Conservation (phyloP, 164 flowering plant species). For the Tinospora cordifolia region DNA sequence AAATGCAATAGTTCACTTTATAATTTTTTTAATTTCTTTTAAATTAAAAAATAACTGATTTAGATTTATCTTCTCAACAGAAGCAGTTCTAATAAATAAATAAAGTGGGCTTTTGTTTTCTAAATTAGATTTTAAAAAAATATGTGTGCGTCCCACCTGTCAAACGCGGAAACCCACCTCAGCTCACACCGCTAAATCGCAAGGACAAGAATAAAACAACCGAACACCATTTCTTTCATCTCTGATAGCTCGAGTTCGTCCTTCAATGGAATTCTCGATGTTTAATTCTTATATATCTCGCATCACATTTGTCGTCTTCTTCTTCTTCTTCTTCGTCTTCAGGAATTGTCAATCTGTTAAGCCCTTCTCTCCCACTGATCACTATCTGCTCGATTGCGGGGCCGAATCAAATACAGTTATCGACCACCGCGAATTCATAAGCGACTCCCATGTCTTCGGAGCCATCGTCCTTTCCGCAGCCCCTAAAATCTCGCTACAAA, state of each 20-base stretch:
- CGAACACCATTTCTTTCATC: not conserved
- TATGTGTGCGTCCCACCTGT: too few species aligned
- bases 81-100: too few species aligned
- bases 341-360: slow-evolving; percentile 5
- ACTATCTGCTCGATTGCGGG: slow-evolving; percentile 56
- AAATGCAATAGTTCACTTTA: too few species aligned
- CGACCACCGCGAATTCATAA: slow-evolving; percentile 42
- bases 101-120: too few species aligned
- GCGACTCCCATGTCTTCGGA: slow-evolving; percentile 32
- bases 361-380: slow-evolving; percentile 50
- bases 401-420: slow-evolving; percentile 20
- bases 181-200: not conserved
- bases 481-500: slow-evolving; percentile 21
- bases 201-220: not conserved
- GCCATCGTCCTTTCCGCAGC: slow-evolving; percentile 19
- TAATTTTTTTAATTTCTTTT: too few species aligned
- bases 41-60: too few species aligned
- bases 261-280: not conserved
- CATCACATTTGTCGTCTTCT: not conserved
- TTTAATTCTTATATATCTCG: not conserved
- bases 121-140: too few species aligned
- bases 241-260: not conserved
- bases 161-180: not conserved
- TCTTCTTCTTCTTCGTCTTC: slow-evolving; percentile 9
- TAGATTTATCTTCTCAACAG: too few species aligned